phyloP scores from a whole-genome alignment of 2,329 filamentous ascomycete genomes.

The Trichoderma simmonsii region DNA sequence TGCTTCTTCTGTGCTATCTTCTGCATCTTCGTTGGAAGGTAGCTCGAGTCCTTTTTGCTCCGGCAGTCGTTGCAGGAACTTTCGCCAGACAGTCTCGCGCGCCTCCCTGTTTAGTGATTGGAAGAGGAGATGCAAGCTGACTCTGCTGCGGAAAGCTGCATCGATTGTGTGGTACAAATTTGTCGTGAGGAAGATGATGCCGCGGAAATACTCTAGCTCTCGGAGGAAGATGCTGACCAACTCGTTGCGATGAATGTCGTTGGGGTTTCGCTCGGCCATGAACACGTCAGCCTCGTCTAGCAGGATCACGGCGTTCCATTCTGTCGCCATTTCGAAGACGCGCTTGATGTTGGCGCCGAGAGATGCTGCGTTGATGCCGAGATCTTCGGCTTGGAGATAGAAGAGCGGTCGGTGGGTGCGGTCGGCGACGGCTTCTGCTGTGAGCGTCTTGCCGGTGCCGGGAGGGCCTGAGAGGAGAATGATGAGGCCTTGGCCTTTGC shows the following conservation, averaged over 20 bases:
- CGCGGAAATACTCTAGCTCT: conserved; percentile 45
- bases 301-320: conserved; percentile 50
- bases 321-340: conserved; percentile 46
- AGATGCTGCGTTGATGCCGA: conserved; percentile 42
- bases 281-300: conserved; percentile 55
- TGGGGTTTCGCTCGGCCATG: conserved; percentile 44
- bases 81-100: conserved; percentile 42
- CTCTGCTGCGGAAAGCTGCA: conserved; percentile 44
- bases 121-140: conserved; percentile 48
- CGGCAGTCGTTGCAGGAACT: conserved; percentile 42
- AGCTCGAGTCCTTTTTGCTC: neutral
- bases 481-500: conserved; percentile 44
- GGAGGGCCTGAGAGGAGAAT: conserved; percentile 45
- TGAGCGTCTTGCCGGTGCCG: conserved; percentile 47
- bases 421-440: conserved; percentile 44
- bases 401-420: conserved; percentile 44
- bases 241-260: conserved; percentile 47
- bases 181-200: conserved; percentile 46
- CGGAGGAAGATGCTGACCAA: conserved; percentile 47
- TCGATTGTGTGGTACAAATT: conserved; percentile 44
- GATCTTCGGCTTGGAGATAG: conserved; percentile 44
- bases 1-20: neutral
- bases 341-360: conserved; percentile 48
- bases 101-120: conserved; percentile 37
- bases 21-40: conserved; percentile 1